Evolutionary conservation across 2,329 filamentous ascomycete species (phyloP).

Genomic region (Xylariaceae sp.): DNA sequence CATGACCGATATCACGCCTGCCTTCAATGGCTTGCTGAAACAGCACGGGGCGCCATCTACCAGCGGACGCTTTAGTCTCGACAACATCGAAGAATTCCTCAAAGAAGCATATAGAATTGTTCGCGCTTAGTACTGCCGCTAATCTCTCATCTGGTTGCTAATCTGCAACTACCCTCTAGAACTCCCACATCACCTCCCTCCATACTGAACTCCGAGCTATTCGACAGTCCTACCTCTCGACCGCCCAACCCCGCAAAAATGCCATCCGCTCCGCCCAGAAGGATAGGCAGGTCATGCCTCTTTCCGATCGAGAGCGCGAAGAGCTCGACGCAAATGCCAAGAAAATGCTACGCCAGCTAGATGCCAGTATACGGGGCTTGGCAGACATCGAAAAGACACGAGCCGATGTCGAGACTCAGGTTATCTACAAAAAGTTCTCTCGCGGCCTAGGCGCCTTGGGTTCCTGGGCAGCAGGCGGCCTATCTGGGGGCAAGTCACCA

Average conservation of each 20-base stretch:
- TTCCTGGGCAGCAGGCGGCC: slow-evolving; percentile 64
- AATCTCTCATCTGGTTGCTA: too few relatives aligned
- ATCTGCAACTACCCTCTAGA: slow-evolving; percentile 39
- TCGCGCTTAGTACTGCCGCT: slow-evolving; percentile 25
- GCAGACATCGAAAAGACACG: slow-evolving; percentile 79
- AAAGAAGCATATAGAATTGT: slow-evolving; percentile 94
- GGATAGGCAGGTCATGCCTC: slow-evolving; percentile 46
- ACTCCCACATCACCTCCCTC: slow-evolving; percentile 77
- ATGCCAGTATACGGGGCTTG: slow-evolving; percentile 73
- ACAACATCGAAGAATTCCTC: slow-evolving; percentile 76
- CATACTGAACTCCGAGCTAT: slow-evolving; percentile 76
- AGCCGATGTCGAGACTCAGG: slow-evolving; percentile 66
- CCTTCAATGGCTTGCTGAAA: slow-evolving; percentile 66
- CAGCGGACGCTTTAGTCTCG: slow-evolving; percentile 39
- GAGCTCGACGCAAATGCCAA: slow-evolving; percentile 86
- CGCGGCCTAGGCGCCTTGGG: slow-evolving; percentile 61
- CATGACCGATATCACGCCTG: slow-evolving; percentile 62
- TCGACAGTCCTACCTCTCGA: slow-evolving; percentile 87
- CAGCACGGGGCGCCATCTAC: slow-evolving; percentile 52
- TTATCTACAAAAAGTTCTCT: slow-evolving; percentile 68
- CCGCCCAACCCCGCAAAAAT: slow-evolving; percentile 59
- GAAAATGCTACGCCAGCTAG: slow-evolving; percentile 77
- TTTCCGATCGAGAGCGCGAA: slow-evolving; percentile 80
- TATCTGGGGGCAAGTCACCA: slow-evolving; percentile 44
- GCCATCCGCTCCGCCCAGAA: slow-evolving; percentile 44